A percentile compares a stretch with the other conserved stretches of the same genome.
Evolutionary conservation across 2,329 filamentous ascomycete species (phyloP).

Genomic region (Sporothrix euskadiensis): DNA sequence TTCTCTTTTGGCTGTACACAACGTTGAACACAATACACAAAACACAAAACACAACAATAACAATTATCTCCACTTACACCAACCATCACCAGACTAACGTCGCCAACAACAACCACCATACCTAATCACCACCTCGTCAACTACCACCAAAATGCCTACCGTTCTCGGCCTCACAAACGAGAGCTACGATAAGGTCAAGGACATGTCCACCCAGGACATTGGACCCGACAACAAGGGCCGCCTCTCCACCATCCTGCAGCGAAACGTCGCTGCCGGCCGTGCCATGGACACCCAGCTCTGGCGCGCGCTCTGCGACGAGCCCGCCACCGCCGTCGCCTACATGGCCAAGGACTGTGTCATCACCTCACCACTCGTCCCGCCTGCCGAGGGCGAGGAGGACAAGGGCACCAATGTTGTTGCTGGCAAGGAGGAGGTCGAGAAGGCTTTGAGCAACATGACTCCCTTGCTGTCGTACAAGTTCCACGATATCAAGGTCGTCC

Average conservation of each 20-base stretch:
- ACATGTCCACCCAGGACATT: conserved; percentile 27
- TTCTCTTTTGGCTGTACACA: conserved; percentile 5
- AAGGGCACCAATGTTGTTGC: conserved; percentile 32
- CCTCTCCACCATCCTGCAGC: conserved; percentile 44
- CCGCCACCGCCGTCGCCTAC: conserved; percentile 42
- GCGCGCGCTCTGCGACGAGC: conserved; percentile 44
- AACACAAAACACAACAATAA: neutral
- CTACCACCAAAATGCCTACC: conserved; percentile 36
- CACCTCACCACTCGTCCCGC: conserved; percentile 41
- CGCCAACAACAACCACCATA: neutral
- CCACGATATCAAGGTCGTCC: conserved; percentile 41
- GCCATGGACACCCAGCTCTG: conserved; percentile 45
- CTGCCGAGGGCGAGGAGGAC: conserved; percentile 27
- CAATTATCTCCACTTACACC: neutral
- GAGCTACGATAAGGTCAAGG: conserved; percentile 20
- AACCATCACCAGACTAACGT: neutral
- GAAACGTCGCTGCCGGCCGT: conserved; percentile 42
- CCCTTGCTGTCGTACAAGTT: conserved; percentile 39
- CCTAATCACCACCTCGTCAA: neutral
- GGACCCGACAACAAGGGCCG: conserved; percentile 37
- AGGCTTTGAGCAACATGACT: conserved; percentile 37
- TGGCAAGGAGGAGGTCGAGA: conserved; percentile 38
- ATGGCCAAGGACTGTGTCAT: conserved; percentile 44
- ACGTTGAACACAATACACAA: conserved; percentile 7
- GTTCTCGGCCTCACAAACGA: conserved; percentile 41